Percentiles rank a stretch among this genome's conserved stretches.
These are phyloP conservation scores for Penicillium cosmopolitanum DNA, from an alignment of 495 filamentous ascomycete genomes.

Conservation along the genomic window DNA sequence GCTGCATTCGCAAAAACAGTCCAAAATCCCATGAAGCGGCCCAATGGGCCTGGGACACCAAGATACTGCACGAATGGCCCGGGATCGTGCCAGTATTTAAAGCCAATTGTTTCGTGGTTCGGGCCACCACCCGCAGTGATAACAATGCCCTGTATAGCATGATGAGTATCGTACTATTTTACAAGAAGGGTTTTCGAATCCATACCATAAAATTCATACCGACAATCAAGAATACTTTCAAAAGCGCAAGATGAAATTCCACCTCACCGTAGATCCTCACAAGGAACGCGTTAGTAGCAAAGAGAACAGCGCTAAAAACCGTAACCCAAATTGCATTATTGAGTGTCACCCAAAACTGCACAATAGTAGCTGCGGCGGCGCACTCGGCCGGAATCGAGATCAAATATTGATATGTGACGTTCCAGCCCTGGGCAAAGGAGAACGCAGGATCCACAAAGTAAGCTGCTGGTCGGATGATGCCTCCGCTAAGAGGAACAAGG, in stretches of 20 bases:
- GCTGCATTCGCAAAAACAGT: constrained; percentile 67
- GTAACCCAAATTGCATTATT: constrained; percentile 44
- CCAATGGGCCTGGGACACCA: constrained; percentile 28
- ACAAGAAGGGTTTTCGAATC: not conserved
- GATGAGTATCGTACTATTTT: not conserved
- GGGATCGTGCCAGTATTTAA: constrained; percentile 23
- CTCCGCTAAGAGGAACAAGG: constrained; percentile 33
- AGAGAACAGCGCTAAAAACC: constrained; percentile 46
- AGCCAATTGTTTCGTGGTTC: constrained; percentile 19
- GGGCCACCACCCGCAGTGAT: constrained; percentile 41
- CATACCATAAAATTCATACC: constrained; percentile 49
- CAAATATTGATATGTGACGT: constrained; percentile 30
- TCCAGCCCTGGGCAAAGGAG: constrained; percentile 36
- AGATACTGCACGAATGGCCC: constrained; percentile 26
- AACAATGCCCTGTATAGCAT: constrained; percentile 28
- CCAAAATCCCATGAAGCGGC: constrained; percentile 70
- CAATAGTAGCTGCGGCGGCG: constrained; percentile 47
- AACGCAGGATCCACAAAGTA: constrained; percentile 36
- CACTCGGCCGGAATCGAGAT: constrained; percentile 45
- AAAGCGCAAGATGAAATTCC: constrained; percentile 43
- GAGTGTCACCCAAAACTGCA: constrained; percentile 47
- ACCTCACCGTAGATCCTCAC: constrained; percentile 48
- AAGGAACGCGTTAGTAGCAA: constrained; percentile 43
- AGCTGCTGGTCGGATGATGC: constrained; percentile 31
- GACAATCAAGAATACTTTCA: constrained; percentile 47